These are phyloP conservation scores for Stephania japonica DNA, from an alignment of 164 flowering plant species.

Conservation along the genomic window DNA sequence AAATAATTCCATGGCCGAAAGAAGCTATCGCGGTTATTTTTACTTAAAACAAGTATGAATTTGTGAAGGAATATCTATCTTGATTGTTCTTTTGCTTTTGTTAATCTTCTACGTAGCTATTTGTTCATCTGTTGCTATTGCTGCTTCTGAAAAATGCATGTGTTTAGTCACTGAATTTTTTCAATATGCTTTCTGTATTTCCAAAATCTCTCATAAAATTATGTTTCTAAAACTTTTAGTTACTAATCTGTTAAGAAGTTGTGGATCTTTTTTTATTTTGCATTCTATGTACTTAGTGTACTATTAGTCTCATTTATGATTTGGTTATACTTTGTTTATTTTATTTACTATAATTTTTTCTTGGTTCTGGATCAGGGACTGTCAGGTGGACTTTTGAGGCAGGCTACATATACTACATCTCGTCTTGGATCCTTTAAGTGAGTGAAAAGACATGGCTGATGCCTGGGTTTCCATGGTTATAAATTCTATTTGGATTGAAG, in stretches of 20 bases:
- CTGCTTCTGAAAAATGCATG: no score
- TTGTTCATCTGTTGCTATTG: no score
- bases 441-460: constrained; percentile 4
- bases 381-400: constrained; percentile 88
- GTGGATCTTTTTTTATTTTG: not conserved
- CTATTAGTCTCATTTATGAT: not conserved
- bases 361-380: constrained; percentile 48
- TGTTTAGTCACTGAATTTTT: no score
- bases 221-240: not conserved
- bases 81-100: no score
- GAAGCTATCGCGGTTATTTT: no score
- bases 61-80: no score
- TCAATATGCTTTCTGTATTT: no score
- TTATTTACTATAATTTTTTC: not conserved
- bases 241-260: not conserved
- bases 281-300: not conserved
- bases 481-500: not conserved
- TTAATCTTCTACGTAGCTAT: no score
- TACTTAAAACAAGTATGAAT: no score
- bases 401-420: constrained; percentile 97
- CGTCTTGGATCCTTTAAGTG: constrained; percentile 92
- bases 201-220: not conserved
- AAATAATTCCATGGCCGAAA: no score
- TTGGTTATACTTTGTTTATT: not conserved
- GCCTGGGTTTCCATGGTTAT: not conserved